Evolutionary conservation across 2,329 filamentous ascomycete species (phyloP), one percentile per base, ranked within the genome.

Genomic region (Neoarthrinium moseri): DNA sequence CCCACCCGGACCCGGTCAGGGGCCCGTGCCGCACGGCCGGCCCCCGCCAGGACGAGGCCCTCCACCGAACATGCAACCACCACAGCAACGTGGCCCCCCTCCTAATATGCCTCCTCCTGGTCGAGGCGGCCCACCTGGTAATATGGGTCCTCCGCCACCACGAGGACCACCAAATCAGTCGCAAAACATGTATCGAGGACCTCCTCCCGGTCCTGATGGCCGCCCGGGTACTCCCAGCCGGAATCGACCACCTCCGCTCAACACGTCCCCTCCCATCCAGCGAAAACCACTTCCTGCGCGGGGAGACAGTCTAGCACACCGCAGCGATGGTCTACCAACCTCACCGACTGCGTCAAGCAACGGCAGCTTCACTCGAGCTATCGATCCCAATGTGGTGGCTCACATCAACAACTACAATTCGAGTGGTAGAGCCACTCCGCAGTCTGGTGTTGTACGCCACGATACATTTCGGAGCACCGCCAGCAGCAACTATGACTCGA

Each of bases 401-500:
- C 67, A 71, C 49, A 66, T 81, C 6, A 64, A 62, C 35, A 50
- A 62, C 8, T 57, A 60, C 30, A 55, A 64, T 34, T 40, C 56
- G 43, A 67, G 67, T 48, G 57, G 45, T 12, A 49, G 53, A 39
- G 43, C 37, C 4, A 45, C 51, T 39, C 56, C 54, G 23, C 48
- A 49, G 15, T 20, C 47, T 24, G 57, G 54, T 8, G 49, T 61
- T 4, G 44, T 61, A 22, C 70, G 72, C 18, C 66, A 68, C 23
- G 60, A 65, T 42, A 69, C 68, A 2, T 63, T 63, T 48, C 47
- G 44, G 10, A 70, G 66, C 45, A 56, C 57, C 11, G 46, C 53
- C 13, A 77, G 72, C 48, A 74, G 65, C 46, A 50, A 70, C 45
- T 72, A 80, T 48, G 84, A 88, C 50, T 85, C 84, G 6, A 79